A percentile compares a stretch with the other conserved stretches of the same genome.
phyloP scores from a whole-genome alignment of 371 early-diverging fungal species.

The Mucor velutinosus region DNA sequence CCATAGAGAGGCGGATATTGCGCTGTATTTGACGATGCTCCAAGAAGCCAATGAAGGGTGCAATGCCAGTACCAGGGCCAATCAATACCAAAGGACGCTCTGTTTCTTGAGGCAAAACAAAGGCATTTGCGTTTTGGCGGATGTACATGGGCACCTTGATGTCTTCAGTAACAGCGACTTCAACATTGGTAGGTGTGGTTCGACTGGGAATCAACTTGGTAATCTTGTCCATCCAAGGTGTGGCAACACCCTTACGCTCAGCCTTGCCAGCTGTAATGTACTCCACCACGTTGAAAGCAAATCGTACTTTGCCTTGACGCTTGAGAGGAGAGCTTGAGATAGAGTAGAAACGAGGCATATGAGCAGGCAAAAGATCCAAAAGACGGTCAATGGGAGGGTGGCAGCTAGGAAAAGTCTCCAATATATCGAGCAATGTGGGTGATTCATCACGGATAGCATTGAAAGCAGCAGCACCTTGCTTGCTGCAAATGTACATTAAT shows the following conservation, averaged over 20 bases:
- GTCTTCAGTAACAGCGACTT: slow-evolving; percentile 4
- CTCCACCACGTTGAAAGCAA: slow-evolving; percentile 89
- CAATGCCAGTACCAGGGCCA: slow-evolving; percentile 90
- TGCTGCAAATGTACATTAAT: slow-evolving; percentile 77
- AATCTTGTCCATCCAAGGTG: slow-evolving; percentile 77
- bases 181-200: slow-evolving; percentile 13
- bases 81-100: slow-evolving; percentile 72
- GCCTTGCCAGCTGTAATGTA: slow-evolving; percentile 55
- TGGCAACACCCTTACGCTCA: slow-evolving; percentile 75
- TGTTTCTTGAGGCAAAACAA: slow-evolving; percentile 62
- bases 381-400: slow-evolving; percentile 63
- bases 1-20: slow-evolving; percentile 39
- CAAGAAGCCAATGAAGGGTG: slow-evolving; percentile 87
- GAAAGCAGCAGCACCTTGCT: slow-evolving; percentile 74
- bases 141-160: slow-evolving; percentile 57
- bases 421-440: slow-evolving; percentile 77
- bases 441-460: slow-evolving; percentile 64
- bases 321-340: slow-evolving; percentile 70
- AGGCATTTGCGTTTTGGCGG: slow-evolving; percentile 52
- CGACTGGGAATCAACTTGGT: slow-evolving; percentile 41
- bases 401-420: slow-evolving; percentile 77
- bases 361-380: slow-evolving; percentile 76
- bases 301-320: slow-evolving; percentile 52
- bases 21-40: slow-evolving; percentile 61
- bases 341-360: slow-evolving; percentile 89